These are phyloP conservation scores for Ophiostoma australiae DNA, from an alignment of 2,329 filamentous ascomycete species.

Conservation along the genomic window DNA sequence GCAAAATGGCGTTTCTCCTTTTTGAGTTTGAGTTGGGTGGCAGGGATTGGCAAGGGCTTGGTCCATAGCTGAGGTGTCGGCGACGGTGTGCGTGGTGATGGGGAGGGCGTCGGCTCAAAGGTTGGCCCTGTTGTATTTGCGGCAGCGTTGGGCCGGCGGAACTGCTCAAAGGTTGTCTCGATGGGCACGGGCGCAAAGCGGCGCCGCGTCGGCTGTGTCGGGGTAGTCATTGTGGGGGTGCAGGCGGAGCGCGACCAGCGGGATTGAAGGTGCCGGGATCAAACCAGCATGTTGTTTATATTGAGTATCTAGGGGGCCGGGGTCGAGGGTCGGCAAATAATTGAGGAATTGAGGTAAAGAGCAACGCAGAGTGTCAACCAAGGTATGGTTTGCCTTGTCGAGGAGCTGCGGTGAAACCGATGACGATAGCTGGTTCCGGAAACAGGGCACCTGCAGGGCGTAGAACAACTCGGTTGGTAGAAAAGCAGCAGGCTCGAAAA, in stretches of 20 bases:
- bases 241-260: neutral
- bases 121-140: slow-evolving; percentile 30
- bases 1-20: slow-evolving; percentile 55
- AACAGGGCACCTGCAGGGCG: neutral
- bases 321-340: neutral
- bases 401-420: neutral
- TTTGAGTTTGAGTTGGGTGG: neutral
- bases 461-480: neutral
- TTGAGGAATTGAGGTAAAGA: neutral
- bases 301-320: neutral
- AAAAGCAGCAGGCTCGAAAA: neutral
- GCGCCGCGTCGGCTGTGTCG: slow-evolving; percentile 32
- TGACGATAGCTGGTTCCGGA: neutral
- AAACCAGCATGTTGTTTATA: slow-evolving; percentile 4
- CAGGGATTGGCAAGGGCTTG: neutral
- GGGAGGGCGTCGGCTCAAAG: slow-evolving; percentile 51
- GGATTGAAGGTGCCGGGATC: neutral
- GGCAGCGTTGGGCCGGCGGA: slow-evolving; percentile 39
- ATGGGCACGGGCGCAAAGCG: slow-evolving; percentile 66
- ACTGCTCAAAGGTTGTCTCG: slow-evolving; percentile 63
- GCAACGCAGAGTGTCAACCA: neutral
- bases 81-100: slow-evolving; percentile 37
- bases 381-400: neutral
- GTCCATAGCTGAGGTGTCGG: slow-evolving; percentile 32
- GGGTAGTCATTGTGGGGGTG: slow-evolving; percentile 7